Conservation (phyloP, 2,329 filamentous ascomycete species). For the Cryphonectria japonica region DNA sequence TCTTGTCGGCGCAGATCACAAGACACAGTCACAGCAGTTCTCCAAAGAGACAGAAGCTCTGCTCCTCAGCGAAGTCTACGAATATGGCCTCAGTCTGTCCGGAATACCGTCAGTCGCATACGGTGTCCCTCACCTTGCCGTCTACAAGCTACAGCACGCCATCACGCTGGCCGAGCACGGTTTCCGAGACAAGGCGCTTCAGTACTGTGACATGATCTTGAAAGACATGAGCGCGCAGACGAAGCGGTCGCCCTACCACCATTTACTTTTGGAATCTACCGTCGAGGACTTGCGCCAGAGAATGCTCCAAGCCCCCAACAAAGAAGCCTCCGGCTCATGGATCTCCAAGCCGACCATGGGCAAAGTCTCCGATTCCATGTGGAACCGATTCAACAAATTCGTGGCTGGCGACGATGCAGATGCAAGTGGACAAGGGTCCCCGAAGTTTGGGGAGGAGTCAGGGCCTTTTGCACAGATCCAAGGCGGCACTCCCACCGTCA, state of each 20-base stretch:
- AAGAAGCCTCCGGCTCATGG: slow-evolving; percentile 82
- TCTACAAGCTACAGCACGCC: slow-evolving; percentile 91
- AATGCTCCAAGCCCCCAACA: slow-evolving; percentile 77
- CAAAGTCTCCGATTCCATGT: slow-evolving; percentile 88
- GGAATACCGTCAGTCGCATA: slow-evolving; percentile 57
- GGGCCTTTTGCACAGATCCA: slow-evolving; percentile 85
- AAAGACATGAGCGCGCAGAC: slow-evolving; percentile 78
- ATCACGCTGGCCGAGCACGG: slow-evolving; percentile 83
- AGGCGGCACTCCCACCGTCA: slow-evolving; percentile 75
- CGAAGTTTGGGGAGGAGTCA: slow-evolving; percentile 61
- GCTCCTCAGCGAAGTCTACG: slow-evolving; percentile 94
- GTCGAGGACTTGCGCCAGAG: slow-evolving; percentile 85
- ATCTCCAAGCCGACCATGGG: slow-evolving; percentile 95
- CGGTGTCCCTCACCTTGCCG: slow-evolving; percentile 78
- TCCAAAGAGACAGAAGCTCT: slow-evolving; percentile 82
- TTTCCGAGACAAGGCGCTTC: slow-evolving; percentile 77
- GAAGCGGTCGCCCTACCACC: slow-evolving; percentile 84
- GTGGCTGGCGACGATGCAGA: slow-evolving; percentile 88
- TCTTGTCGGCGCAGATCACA: slow-evolving; percentile 83
- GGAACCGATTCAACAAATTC: slow-evolving; percentile 94
- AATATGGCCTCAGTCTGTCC: slow-evolving; percentile 81
- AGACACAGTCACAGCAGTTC: slow-evolving; percentile 70
- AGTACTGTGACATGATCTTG: slow-evolving; percentile 87
- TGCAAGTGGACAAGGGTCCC: slow-evolving; percentile 59
- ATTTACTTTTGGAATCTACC: slow-evolving; percentile 70